phyloP scores from a whole-genome alignment of 441 rosid genomes.

The Monsonia emarginata region DNA sequence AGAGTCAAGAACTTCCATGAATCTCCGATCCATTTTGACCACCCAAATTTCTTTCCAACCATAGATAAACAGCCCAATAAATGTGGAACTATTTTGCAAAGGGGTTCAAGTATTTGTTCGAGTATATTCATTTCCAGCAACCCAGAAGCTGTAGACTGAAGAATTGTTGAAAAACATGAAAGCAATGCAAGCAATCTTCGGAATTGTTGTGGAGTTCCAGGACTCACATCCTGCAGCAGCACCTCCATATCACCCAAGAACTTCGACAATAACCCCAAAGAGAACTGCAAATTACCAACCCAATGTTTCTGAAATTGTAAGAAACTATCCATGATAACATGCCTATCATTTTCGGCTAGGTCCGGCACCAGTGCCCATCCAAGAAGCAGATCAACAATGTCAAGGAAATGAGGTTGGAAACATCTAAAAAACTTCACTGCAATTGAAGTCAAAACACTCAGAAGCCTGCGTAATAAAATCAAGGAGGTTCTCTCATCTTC shows the following conservation, averaged over 20 bases:
- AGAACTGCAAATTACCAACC: conserved; percentile 83
- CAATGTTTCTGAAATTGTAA: conserved; percentile 94
- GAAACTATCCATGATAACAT: conserved; percentile 74
- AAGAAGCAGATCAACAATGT: conserved; percentile 86
- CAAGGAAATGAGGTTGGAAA: conserved; percentile 91
- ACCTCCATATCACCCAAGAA: conserved; percentile 88
- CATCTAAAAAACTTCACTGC: conserved; percentile 61
- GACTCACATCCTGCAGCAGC: conserved; percentile 68
- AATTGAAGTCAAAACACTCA: conserved; percentile 60
- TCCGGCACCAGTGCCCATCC: conserved; percentile 95
- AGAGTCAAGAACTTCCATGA: conserved; percentile 92
- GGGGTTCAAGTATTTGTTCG: conserved; percentile 66
- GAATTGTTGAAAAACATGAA: conserved; percentile 78
- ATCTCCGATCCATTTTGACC: conserved; percentile 84
- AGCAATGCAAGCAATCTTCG: conserved; percentile 81
- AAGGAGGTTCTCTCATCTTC: conserved; percentile 96
- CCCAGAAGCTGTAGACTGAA: conserved; percentile 93
- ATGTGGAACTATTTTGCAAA: conserved; percentile 70
- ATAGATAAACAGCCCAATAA: conserved; percentile 62
- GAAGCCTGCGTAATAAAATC: conserved; percentile 52
- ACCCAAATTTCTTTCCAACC: conserved; percentile 85
- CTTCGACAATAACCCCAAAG: conserved; percentile 69
- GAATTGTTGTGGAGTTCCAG: conserved; percentile 71
- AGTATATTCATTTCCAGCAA: conserved; percentile 82
- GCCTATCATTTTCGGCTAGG: conserved; percentile 66